A percentile compares a stretch with the other conserved stretches of the same genome.
These are phyloP conservation scores for Penicillium crystallinum DNA, from an alignment of 495 filamentous ascomycete genomes.

Conservation along the genomic window DNA sequence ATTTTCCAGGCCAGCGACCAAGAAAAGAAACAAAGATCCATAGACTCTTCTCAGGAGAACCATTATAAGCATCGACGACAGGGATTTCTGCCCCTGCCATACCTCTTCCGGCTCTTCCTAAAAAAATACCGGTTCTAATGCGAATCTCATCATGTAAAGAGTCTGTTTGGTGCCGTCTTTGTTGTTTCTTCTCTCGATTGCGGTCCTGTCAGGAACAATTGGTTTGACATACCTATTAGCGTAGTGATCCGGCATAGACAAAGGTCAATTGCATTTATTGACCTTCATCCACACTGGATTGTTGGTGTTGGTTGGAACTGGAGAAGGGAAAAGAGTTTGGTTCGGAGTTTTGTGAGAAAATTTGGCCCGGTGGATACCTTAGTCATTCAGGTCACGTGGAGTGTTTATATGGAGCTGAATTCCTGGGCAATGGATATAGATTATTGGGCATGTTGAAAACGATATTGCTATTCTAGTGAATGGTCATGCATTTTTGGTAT, in stretches of 20 bases:
- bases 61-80: conserved; percentile 51
- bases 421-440: not conserved
- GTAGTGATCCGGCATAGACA: not conserved
- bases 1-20: not conserved
- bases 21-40: conserved; percentile 13
- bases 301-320: conserved; percentile 2
- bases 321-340: conserved; percentile 5
- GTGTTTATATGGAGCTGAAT: not conserved
- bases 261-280: not conserved
- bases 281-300: not conserved
- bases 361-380: conserved; percentile 8
- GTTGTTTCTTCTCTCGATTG: conserved; percentile 6
- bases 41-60: conserved; percentile 41
- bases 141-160: conserved; percentile 40
- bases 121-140: conserved; percentile 37
- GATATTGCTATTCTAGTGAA: not conserved
- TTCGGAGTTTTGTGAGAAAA: conserved; percentile 7
- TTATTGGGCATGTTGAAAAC: not conserved
- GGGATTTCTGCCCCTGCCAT: conserved; percentile 30
- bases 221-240: conserved; percentile 2
- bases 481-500: not conserved
- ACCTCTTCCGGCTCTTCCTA: conserved; percentile 54
- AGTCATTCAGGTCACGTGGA: conserved; percentile 13
- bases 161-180: conserved; percentile 15
- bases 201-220: not conserved